These are phyloP conservation scores for Colletotrichum sansevieriae DNA, from an alignment of 2,329 filamentous ascomycete genomes.

Conservation along the genomic window DNA sequence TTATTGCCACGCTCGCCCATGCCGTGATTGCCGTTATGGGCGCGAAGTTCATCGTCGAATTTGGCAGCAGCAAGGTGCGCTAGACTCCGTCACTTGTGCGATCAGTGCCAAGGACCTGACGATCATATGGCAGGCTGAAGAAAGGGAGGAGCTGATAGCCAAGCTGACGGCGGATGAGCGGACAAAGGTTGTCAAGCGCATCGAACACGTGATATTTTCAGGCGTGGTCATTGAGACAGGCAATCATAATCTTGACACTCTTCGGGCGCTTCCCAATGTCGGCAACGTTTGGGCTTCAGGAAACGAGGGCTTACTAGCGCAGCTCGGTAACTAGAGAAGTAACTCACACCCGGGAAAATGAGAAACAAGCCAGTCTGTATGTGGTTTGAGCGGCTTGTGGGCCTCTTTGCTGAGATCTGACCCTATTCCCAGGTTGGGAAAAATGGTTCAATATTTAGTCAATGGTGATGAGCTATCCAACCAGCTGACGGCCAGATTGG, in stretches of 20 bases:
- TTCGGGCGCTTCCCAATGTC: conserved; percentile 50
- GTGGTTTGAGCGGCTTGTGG: too few species aligned
- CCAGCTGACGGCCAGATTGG: too few species aligned
- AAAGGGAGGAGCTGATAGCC: conserved; percentile 24
- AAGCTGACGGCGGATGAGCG: conserved; percentile 25
- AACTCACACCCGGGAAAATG: too few species aligned
- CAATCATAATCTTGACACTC: conserved; percentile 51
- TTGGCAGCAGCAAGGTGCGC: conserved; percentile 32
- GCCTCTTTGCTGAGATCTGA: too few species aligned
- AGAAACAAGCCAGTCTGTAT: too few species aligned
- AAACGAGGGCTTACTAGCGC: conserved; percentile 32
- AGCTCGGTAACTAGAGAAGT: conserved; percentile 2
- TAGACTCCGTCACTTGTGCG: background rate
- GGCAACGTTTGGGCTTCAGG: conserved; percentile 52
- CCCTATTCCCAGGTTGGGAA: too few species aligned
- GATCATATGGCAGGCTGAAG: conserved; percentile 16
- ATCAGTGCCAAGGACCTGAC: background rate
- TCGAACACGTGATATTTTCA: conserved; percentile 49
- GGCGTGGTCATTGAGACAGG: conserved; percentile 51
- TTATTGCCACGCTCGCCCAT: background rate
- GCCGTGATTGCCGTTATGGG: conserved; percentile 17
- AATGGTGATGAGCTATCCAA: too few species aligned
- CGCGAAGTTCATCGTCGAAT: conserved; percentile 39
- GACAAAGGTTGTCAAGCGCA: conserved; percentile 31
- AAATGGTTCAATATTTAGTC: too few species aligned